Conservation (phyloP, 1,284 basidiomycete genomes). For the Ustilago bromivora region DNA sequence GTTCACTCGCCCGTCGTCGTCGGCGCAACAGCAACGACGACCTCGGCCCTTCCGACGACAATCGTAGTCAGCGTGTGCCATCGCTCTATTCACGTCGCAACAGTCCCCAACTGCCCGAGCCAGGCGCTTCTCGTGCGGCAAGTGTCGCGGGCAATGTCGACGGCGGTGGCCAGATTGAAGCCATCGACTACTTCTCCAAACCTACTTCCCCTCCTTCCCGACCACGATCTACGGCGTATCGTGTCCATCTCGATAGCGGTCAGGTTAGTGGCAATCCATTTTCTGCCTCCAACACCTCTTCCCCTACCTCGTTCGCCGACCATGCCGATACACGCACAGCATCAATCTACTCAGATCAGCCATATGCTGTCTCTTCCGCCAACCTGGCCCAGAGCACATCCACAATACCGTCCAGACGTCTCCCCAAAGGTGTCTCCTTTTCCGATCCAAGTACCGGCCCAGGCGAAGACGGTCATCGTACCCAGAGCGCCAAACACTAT, state of each 20-base stretch:
- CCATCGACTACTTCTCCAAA: constrained; percentile 38
- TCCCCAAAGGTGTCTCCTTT: constrained; percentile 52
- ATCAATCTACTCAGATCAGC: constrained; percentile 19
- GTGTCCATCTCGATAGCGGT: constrained; percentile 46
- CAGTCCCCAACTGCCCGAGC: constrained; percentile 40
- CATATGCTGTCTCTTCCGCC: constrained; percentile 12
- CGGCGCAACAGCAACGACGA: constrained; percentile 24
- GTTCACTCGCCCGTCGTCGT: constrained; percentile 32
- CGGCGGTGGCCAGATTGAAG: constrained; percentile 14
- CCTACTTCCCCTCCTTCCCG: constrained; percentile 6
- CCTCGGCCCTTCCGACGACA: constrained; percentile 15
- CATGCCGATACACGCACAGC: not conserved
- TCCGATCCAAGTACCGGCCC: constrained; percentile 41
- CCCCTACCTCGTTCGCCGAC: constrained; percentile 29
- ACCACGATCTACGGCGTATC: constrained; percentile 27
- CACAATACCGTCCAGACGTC: constrained; percentile 31
- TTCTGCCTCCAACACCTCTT: constrained; percentile 10
- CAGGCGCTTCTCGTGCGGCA: constrained; percentile 36
- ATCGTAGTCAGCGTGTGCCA: constrained; percentile 27
- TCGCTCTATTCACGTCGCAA: constrained; percentile 52
- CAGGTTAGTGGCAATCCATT: constrained; percentile 40
- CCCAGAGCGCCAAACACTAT: constrained; percentile 24
- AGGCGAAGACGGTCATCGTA: constrained; percentile 39
- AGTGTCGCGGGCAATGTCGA: constrained; percentile 21
- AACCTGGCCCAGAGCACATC: constrained; percentile 22